Percentiles rank a stretch among this genome's conserved stretches.
Conservation (phyloP, 768 basidiomycete genomes). For the Tricholoma matsutake region DNA sequence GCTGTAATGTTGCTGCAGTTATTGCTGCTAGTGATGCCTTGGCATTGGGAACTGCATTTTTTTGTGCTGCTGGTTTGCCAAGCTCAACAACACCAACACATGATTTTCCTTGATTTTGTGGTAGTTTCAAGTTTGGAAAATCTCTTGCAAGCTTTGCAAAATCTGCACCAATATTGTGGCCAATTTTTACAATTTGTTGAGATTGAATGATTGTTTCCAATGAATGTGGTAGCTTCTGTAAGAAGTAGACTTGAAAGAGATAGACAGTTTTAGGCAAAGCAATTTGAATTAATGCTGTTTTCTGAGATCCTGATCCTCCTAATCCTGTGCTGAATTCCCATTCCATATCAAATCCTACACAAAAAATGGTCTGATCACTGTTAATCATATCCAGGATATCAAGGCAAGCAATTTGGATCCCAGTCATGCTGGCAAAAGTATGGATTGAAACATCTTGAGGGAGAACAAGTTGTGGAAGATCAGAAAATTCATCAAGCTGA, state of each 20-base stretch:
- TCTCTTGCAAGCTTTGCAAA: constrained; percentile 14
- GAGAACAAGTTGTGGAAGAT: constrained; percentile 5
- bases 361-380: constrained; percentile 1
- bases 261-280: constrained; percentile 6
- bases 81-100: not conserved
- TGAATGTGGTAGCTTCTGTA: constrained; percentile 6
- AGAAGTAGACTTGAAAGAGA: constrained; percentile 1
- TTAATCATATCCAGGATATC: not conserved
- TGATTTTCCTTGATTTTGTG: too few species aligned
- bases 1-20: too few species aligned
- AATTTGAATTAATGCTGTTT: constrained; percentile 13
- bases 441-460: constrained; percentile 7
- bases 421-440: not conserved
- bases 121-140: constrained; percentile 14
- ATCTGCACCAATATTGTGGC: constrained; percentile 11
- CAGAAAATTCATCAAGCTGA: constrained; percentile 8
- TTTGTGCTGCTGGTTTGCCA: too few species aligned
- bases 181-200: constrained; percentile 14
- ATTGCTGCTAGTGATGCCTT: too few species aligned
- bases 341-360: constrained; percentile 16
- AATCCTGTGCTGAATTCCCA: constrained; percentile 11
- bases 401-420: not conserved
- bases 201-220: constrained; percentile 7
- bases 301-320: constrained; percentile 3
- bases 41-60: too few species aligned